A percentile compares a stretch with the other conserved stretches of the same genome.
phyloP scores from a whole-genome alignment of 495 filamentous ascomycete species.

The Aspergillus sclerotioniger region DNA sequence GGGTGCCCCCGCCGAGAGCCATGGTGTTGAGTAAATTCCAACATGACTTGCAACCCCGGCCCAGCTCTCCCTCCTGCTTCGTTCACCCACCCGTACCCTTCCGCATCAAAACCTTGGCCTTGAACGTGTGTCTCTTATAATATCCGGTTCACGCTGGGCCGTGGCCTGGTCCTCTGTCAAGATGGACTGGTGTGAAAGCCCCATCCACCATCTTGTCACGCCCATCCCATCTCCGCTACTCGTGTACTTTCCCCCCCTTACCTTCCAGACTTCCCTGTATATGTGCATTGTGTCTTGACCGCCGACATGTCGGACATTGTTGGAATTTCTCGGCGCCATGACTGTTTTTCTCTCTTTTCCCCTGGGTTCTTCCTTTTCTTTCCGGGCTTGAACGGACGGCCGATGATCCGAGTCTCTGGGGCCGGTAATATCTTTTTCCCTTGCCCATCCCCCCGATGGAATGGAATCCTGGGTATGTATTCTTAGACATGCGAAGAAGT shows the following conservation, averaged over 20 bases:
- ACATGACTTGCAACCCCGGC: constrained; percentile 4
- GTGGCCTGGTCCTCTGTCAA: constrained; percentile 17
- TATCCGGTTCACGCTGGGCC: constrained; percentile 24
- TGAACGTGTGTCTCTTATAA: constrained; percentile 14
- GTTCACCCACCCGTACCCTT: constrained; percentile 10
- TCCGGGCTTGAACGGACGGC: not conserved
- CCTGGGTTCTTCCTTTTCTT: constrained; percentile 3
- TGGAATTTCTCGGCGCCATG: constrained; percentile 41
- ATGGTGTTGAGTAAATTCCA: constrained; percentile 37
- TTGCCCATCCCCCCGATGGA: not conserved
- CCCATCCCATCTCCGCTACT: constrained; percentile 27
- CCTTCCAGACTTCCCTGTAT: constrained; percentile 22
- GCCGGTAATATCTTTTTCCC: constrained; percentile 11
- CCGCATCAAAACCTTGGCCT: constrained; percentile 19
- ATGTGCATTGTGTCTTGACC: constrained; percentile 29
- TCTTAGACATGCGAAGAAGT: constrained; percentile 11
- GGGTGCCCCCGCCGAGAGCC: constrained; percentile 33
- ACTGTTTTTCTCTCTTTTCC: constrained; percentile 8
- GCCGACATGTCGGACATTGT: constrained; percentile 25
- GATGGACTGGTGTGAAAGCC: constrained; percentile 13
- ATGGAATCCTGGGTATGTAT: constrained; percentile 15
- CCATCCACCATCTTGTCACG: constrained; percentile 10
- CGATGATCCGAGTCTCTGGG: constrained; percentile 2
- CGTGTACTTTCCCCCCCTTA: constrained; percentile 14
- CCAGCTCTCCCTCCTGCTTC: not conserved